A percentile compares a stretch with the other conserved stretches of the same genome.
Evolutionary conservation across 139 green algal genomes (phyloP).

Genomic region (Chlorella sorokiniana): DNA sequence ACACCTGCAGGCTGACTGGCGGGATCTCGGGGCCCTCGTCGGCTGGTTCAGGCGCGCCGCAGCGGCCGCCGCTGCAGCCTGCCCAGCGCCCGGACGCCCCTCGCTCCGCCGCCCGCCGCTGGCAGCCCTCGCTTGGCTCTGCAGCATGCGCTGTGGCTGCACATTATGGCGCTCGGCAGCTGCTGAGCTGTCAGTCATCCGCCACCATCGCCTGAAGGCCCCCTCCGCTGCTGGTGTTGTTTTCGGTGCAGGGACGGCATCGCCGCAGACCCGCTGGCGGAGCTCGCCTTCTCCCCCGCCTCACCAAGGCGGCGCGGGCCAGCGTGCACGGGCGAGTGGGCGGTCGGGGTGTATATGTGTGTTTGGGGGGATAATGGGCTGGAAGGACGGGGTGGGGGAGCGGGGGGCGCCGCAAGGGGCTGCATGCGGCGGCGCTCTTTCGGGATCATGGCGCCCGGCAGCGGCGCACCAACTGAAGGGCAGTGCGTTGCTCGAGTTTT

Average conservation of each 20-base stretch:
- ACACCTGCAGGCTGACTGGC: conserved; percentile 19
- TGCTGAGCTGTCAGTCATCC: background rate
- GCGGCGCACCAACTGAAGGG: too few species aligned
- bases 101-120: too few species aligned
- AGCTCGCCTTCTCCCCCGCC: conserved; percentile 39
- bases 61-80: too few species aligned
- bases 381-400: background rate
- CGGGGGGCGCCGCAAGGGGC: too few species aligned
- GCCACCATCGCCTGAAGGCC: background rate
- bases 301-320: conserved; percentile 35
- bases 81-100: too few species aligned
- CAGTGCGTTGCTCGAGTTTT: too few species aligned
- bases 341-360: background rate
- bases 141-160: too few species aligned
- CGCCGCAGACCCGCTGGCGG: conserved; percentile 8
- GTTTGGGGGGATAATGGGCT: background rate
- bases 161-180: too few species aligned
- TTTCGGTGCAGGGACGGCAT: conserved; percentile 2
- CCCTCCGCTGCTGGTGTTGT: too few species aligned
- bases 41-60: conserved; percentile 35
- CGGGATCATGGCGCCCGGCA: too few species aligned
- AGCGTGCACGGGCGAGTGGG: conserved; percentile 28
- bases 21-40: conserved; percentile 16
- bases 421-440: too few species aligned
- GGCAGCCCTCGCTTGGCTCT: too few species aligned